A percentile compares a stretch with the other conserved stretches of the same genome.
Conservation (phyloP, 2,329 filamentous ascomycete species). For the Calonectria hawksworthii region DNA sequence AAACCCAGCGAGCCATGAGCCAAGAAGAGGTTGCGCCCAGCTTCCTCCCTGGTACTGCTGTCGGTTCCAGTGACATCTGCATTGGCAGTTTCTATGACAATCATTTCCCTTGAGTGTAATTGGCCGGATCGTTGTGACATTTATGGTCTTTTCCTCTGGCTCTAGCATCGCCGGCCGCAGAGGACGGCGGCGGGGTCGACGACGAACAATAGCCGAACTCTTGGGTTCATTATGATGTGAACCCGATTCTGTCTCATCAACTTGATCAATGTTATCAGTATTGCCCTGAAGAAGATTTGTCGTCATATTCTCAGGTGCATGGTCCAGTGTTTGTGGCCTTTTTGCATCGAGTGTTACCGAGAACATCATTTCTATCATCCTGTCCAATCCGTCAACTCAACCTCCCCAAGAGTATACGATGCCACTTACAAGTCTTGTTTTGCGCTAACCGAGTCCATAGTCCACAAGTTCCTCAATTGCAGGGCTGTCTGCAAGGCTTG, state of each 20-base stretch:
- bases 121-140: not conserved
- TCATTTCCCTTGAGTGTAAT: not conserved
- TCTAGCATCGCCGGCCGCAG: not conserved
- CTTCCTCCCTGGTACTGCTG: not conserved
- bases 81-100: conserved; percentile 16
- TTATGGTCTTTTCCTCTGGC: not conserved
- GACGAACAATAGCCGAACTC: not conserved
- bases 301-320: not conserved
- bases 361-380: not conserved
- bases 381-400: not conserved
- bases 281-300: not conserved
- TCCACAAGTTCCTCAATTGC: not conserved
- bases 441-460: conserved; percentile 5
- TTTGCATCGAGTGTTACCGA: not conserved
- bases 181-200: too few relatives aligned
- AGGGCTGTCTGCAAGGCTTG: conserved; percentile 2
- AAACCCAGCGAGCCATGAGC: conserved; percentile 6
- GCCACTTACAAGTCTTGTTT: conserved; percentile 30
- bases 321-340: not conserved
- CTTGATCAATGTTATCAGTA: not conserved
- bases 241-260: not conserved
- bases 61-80: conserved; percentile 20
- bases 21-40: not conserved
- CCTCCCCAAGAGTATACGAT: not conserved
- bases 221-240: not conserved